Evolutionary conservation across 176 grass and related monocot genomes (phyloP).

Genomic region (Rhynchospora breviuscula): DNA sequence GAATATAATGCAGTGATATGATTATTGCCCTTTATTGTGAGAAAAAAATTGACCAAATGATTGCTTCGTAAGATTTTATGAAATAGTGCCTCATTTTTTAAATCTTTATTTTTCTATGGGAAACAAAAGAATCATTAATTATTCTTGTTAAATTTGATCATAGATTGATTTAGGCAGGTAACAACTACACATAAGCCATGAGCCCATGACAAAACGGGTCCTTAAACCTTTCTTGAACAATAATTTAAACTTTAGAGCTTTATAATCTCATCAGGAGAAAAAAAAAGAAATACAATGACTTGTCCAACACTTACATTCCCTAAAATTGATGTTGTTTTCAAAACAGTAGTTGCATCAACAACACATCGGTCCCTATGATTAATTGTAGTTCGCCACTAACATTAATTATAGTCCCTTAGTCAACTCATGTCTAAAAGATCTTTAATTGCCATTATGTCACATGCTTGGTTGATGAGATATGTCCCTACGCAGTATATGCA

Average conservation of each 20-base stretch:
- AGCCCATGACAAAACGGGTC: not conserved
- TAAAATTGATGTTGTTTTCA: not conserved
- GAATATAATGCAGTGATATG: too few relatives aligned
- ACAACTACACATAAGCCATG: not conserved
- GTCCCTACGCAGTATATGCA: not conserved
- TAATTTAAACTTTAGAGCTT: not conserved
- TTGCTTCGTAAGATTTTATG: not conserved
- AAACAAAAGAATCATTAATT: not conserved
- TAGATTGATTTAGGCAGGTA: not conserved
- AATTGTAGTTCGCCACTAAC: not conserved
- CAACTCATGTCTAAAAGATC: not conserved
- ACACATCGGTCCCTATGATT: not conserved
- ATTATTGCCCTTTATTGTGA: too few relatives aligned
- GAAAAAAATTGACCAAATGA: not conserved
- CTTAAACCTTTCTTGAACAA: not conserved
- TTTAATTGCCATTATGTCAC: not conserved
- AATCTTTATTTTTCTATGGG: not conserved
- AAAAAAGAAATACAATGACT: not conserved
- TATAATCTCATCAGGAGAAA: not conserved
- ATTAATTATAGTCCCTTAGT: not conserved
- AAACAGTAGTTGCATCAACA: not conserved
- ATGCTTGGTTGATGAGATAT: constrained; percentile 1
- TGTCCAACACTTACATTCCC: not conserved
- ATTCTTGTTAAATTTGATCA: not conserved
- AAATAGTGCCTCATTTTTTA: not conserved